Base-by-base conservation (phyloP, 2,329 filamentous ascomycete genomes). In the Fusarium vanettenii region DNA sequence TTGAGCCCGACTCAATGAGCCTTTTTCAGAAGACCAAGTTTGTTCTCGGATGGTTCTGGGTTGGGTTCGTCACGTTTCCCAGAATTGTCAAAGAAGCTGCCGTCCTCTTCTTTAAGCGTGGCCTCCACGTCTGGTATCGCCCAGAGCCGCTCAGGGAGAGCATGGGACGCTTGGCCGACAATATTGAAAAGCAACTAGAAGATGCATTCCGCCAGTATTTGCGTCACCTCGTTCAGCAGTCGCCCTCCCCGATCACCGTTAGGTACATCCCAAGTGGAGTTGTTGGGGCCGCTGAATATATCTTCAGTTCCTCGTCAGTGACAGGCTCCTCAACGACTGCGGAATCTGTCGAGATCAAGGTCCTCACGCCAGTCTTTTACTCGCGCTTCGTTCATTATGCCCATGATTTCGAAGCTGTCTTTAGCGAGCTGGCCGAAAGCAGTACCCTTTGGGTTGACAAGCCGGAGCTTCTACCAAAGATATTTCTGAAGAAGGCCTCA, bases 331-430 rank as follows among this genome's bases (percentile, higher is more conserved):
- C 57, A 14, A 60, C 69, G 4, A 43, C 63, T 3, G 69, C 70
- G 4, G 82, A 86, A 25, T 80, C 86, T 1, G 25, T 93, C 7
- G 88, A 89, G 50, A 82, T 94, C 57, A 87, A 87, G 63, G 84
- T 94, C 6, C 80, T 92, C 22, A 92, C 90, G 0, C 92, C 92
- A 1, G 85, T 84, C 0, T 94, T 94, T 78, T 94, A 94, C 82
- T 87, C 89, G 14, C 87, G 91, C 31, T 91, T 94, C 57, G 85
- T 91, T 1, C 86, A 89, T 72, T 93, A 94, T 77, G 85, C 88
- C 0, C 86, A 92, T 76, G 89, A 90, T 25, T 85, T 89, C 20
- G 89, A 92, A 74, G 91, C 90, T 1, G 83, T 93, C 33, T 89
- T 91, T 65, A 86, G 87, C 68, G 91, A 93, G 78, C 79, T 89